Evolutionary conservation across 164 flowering plant species (phyloP).

Genomic region (Platanus orientalis): DNA sequence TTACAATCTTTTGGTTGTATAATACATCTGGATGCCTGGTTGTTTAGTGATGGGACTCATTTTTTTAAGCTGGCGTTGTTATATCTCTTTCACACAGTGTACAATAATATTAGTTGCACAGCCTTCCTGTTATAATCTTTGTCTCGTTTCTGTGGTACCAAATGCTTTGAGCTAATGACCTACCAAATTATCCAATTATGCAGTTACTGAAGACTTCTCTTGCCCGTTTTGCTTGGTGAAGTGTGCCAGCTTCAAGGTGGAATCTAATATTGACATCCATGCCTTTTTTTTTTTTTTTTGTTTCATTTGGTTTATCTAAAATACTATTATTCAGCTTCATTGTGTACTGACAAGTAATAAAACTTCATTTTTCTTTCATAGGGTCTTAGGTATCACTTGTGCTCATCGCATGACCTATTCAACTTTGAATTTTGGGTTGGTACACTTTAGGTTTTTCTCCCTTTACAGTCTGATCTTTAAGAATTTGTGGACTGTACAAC

Average conservation of each 20-base stretch:
- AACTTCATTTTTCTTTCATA: slow-evolving; percentile 23
- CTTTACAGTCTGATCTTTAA: slow-evolving; percentile 11
- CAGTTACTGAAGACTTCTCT: not conserved
- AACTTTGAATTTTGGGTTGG: slow-evolving; percentile 96
- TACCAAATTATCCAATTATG: not conserved
- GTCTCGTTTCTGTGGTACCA: not conserved
- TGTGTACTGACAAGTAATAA: not conserved
- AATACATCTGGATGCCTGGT: no score
- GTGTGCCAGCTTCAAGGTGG: not conserved
- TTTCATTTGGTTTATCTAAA: not conserved
- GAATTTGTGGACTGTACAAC: slow-evolving; percentile 3
- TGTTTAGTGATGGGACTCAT: no score
- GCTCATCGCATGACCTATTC: slow-evolving; percentile 82
- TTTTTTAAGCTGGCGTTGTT: no score
- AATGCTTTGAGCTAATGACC: not conserved
- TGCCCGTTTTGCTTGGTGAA: not conserved
- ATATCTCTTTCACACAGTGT: no score
- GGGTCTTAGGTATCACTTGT: slow-evolving; percentile 83
- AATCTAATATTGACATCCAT: not conserved
- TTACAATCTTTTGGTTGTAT: no score
- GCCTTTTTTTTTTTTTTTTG: not conserved
- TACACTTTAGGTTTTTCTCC: slow-evolving; percentile 29
- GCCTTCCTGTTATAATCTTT: not conserved
- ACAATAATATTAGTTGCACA: not conserved
- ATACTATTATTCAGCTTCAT: not conserved